A percentile compares a stretch with the other conserved stretches of the same genome.
These are phyloP conservation scores for Talaromyces ruber DNA, from an alignment of 495 filamentous ascomycete species.

Conservation along the genomic window DNA sequence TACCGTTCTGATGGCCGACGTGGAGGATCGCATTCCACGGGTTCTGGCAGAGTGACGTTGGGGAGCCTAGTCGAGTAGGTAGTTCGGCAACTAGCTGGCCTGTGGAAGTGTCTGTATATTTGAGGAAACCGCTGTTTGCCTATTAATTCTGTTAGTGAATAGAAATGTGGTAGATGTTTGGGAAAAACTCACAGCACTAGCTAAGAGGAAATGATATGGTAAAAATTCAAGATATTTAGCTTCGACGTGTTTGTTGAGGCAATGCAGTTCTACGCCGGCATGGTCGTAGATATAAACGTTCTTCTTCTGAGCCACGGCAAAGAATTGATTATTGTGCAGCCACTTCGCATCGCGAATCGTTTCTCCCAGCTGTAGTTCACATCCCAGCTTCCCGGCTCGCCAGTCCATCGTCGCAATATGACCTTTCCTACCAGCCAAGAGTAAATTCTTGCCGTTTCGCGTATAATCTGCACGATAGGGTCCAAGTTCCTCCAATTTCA, in stretches of 20 bases:
- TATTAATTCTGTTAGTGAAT: conserved; percentile 17
- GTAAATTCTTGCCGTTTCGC: conserved; percentile 73
- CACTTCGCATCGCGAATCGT: conserved; percentile 83
- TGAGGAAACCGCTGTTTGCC: conserved; percentile 77
- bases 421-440: conserved; percentile 83
- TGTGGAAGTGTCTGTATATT: conserved; percentile 93
- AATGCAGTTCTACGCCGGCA: conserved; percentile 83
- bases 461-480: conserved; percentile 86
- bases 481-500: conserved; percentile 73
- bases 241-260: conserved; percentile 79
- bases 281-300: conserved; percentile 92
- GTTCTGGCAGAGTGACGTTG: conserved; percentile 80
- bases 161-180: background rate
- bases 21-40: conserved; percentile 86
- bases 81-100: conserved; percentile 78
- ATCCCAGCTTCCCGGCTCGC: conserved; percentile 82
- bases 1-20: conserved; percentile 87
- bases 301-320: conserved; percentile 98
- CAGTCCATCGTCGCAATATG: conserved; percentile 97
- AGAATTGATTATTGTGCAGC: conserved; percentile 93
- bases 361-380: conserved; percentile 83
- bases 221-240: conserved; percentile 94
- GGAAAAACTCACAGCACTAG: conserved; percentile 57
- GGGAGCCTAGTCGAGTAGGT: conserved; percentile 72
- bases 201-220: conserved; percentile 91